Evolutionary conservation across 352 stramenopile species (phyloP), one percentile per base, ranked within the genome.

Genomic region (Globisporangium paroecandrum): DNA sequence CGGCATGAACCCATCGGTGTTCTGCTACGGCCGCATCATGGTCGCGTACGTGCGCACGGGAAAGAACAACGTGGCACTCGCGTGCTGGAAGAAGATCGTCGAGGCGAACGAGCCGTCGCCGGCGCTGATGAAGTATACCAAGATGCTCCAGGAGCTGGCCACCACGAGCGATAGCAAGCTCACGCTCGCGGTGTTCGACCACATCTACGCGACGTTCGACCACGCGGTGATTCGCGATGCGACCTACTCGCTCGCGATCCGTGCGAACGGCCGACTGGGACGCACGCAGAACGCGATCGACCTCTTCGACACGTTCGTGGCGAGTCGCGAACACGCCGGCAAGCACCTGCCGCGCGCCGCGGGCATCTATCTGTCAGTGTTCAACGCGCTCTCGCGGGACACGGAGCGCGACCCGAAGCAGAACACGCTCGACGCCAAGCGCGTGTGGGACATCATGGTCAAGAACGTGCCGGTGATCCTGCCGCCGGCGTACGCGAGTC

Each of bases 341-440:
- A 63, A 74, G 32, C 70, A 66, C 10, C 62, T 85, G 63, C 82
- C 77, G 3, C 74, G 73, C 1, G 80, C 70, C 22, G 78, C 83
- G 4, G 77, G 75, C 13, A 82, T 93, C 64, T 95, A 94, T 61
- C 71, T 94, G 9, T 78, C 87, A 4, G 72, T 90, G 6, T 95
- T 95, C 65, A 95, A 95, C 60, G 87, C 87, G n/a, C 75, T 95
- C 13, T 91, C 83, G 7, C 79, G 87, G 22, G 85, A 94, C 56
- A 77, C 71, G 18, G 63, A 81, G 46, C 87, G 87, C 56, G 77
- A 87, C 27, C 83, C 84, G n/a, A 72, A 69, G 57, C 62, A 89
- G 20, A 91, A 93, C 69, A 89, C 83, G 43, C 69, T 71, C 34
- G 85, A 93, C 62, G 85, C 85, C 18, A 83, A 91, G 68, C 82